A percentile compares a stretch with the other conserved stretches of the same genome.
phyloP scores from a whole-genome alignment of 2,329 filamentous ascomycete species.

The Hypoxylon rubiginosum region DNA sequence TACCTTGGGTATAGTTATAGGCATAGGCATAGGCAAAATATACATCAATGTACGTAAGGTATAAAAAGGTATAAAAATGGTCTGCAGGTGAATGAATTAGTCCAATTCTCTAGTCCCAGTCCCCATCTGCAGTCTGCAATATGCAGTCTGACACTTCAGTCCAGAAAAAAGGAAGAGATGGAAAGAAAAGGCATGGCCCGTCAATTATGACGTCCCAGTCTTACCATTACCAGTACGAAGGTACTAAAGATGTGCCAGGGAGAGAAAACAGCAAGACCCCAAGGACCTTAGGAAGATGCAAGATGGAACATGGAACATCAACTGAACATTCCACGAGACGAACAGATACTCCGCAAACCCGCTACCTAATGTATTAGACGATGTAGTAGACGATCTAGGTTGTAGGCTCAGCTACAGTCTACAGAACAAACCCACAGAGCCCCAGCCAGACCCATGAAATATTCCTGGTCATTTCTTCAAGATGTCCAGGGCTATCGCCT shows the following conservation, averaged over 20 bases:
- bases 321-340: constrained; percentile 8
- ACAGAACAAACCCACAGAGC: no score
- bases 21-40: no score
- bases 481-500: not conserved
- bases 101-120: not conserved
- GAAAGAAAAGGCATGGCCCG: constrained; percentile 12
- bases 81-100: not conserved
- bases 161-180: constrained; percentile 3
- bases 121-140: not conserved
- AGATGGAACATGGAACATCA: constrained; percentile 8
- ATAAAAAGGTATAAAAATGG: not conserved
- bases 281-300: not conserved
- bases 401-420: not conserved
- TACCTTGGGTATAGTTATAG: no score
- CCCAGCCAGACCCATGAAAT: no score
- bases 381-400: not conserved
- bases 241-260: not conserved
- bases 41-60: not conserved
- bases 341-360: constrained; percentile 8
- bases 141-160: not conserved
- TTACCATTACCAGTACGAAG: not conserved
- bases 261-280: not conserved
- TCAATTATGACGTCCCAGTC: constrained; percentile 30
- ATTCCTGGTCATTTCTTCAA: no score
- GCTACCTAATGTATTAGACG: not conserved